phyloP scores from a whole-genome alignment of 192 early-diverging fungal species.

The Rhizophagus sp. region DNA sequence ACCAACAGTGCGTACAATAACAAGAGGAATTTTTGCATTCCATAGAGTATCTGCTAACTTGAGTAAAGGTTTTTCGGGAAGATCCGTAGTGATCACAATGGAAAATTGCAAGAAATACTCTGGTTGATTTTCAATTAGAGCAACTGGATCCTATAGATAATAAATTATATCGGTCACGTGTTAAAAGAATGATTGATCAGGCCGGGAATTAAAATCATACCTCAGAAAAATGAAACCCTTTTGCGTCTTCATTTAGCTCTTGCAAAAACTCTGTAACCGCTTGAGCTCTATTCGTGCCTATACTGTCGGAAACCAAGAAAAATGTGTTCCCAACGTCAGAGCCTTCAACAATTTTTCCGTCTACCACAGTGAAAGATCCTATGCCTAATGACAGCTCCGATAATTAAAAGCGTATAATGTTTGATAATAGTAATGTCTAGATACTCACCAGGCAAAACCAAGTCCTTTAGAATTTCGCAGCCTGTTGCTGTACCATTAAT shows the following conservation, averaged over 20 bases:
- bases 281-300: conserved; percentile 70
- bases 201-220: conserved; percentile 40
- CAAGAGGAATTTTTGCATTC: conserved; percentile 60
- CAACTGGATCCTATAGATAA: conserved; percentile 41
- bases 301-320: conserved; percentile 71
- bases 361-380: conserved; percentile 85
- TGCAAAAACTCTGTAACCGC: conserved; percentile 62
- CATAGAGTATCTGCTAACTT: conserved; percentile 66
- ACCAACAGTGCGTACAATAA: conserved; percentile 71
- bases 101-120: conserved; percentile 68
- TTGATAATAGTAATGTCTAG: neutral
- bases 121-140: conserved; percentile 49
- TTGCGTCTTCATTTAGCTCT: conserved; percentile 90
- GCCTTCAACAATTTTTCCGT: conserved; percentile 64
- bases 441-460: conserved; percentile 86
- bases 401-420: neutral
- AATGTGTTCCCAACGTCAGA: conserved; percentile 87
- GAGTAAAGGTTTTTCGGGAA: conserved; percentile 56
- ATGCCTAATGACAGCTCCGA: conserved; percentile 60
- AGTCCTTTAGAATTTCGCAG: conserved; percentile 92
- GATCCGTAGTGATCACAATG: conserved; percentile 73
- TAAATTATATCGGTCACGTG: neutral
- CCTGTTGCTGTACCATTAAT: conserved; percentile 83
- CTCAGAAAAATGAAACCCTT: conserved; percentile 59
- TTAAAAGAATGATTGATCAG: neutral